Conservation (phyloP, 2,329 filamentous ascomycete species). For the Paecilomyces sp. region DNA sequence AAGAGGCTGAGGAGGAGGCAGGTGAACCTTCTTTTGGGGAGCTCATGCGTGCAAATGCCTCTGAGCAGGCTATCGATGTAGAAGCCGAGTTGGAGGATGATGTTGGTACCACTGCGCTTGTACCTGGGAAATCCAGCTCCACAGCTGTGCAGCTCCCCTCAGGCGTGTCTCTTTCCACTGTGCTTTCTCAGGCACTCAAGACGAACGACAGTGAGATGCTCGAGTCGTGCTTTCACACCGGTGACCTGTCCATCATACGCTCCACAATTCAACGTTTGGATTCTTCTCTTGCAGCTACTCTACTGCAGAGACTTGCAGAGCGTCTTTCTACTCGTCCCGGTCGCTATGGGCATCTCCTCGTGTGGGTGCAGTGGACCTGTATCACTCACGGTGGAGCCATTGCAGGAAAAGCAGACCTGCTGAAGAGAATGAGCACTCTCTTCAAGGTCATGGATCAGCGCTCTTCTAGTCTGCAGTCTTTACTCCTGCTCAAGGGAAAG, state of each 20-base stretch:
- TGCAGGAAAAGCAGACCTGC: slow-evolving; percentile 74
- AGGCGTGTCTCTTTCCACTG: slow-evolving; percentile 76
- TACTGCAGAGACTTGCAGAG: slow-evolving; percentile 79
- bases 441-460: slow-evolving; percentile 85
- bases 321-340: slow-evolving; percentile 81
- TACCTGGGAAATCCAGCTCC: slow-evolving; percentile 38
- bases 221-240: slow-evolving; percentile 82
- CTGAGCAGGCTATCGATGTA: slow-evolving; percentile 67
- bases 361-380: slow-evolving; percentile 94
- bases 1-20: slow-evolving; percentile 33
- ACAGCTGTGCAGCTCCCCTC: slow-evolving; percentile 54
- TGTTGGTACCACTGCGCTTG: slow-evolving; percentile 36
- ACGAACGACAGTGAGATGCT: slow-evolving; percentile 87
- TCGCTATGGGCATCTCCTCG: slow-evolving; percentile 80
- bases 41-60: slow-evolving; percentile 61
- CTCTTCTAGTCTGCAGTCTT: slow-evolving; percentile 69
- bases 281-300: slow-evolving; percentile 68
- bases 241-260: slow-evolving; percentile 68
- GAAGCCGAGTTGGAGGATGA: slow-evolving; percentile 41
- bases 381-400: slow-evolving; percentile 88
- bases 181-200: slow-evolving; percentile 86
- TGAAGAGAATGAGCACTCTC: slow-evolving; percentile 68
- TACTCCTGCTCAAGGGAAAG: slow-evolving; percentile 88
- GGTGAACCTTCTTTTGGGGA: slow-evolving; percentile 76
- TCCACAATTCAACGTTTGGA: slow-evolving; percentile 87